These are phyloP conservation scores for Chrysanthemum makinoi DNA, from an alignment of 129 eudicot species.

Conservation along the genomic window DNA sequence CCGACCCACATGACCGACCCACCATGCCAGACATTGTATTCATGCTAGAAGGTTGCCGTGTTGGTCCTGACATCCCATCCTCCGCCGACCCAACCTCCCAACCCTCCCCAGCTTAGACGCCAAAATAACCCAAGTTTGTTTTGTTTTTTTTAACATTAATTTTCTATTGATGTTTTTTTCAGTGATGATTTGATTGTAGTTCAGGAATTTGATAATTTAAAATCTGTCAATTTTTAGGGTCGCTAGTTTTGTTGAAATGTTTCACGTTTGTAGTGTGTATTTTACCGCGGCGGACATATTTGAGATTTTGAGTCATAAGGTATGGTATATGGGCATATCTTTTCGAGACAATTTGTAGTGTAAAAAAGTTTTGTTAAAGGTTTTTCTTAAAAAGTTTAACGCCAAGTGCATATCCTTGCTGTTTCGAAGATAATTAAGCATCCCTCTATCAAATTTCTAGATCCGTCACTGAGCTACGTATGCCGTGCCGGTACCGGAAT, in stretches of 20 bases:
- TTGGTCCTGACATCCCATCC: constrained; percentile 76
- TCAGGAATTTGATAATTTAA: constrained; percentile 22
- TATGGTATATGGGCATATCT: too few species aligned
- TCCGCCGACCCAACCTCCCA: constrained; percentile 87
- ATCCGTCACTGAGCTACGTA: neutral
- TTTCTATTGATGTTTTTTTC: constrained; percentile 35
- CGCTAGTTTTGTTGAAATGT: neutral
- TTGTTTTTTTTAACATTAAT: constrained; percentile 31
- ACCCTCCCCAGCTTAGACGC: constrained; percentile 60
- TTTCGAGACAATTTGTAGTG: too few species aligned
- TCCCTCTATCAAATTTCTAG: too few species aligned
- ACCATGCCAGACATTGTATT: constrained; percentile 79
- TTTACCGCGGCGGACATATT: too few species aligned
- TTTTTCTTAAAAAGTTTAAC: too few species aligned
- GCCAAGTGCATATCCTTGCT: too few species aligned
- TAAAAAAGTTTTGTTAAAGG: too few species aligned
- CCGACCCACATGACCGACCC: constrained; percentile 85
- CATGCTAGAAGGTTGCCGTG: constrained; percentile 97
- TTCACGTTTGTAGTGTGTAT: neutral
- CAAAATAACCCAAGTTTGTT: constrained; percentile 28
- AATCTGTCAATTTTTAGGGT: constrained; percentile 8
- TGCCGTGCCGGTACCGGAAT: constrained; percentile 3
- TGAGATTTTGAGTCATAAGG: too few species aligned
- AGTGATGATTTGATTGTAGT: constrained; percentile 34
- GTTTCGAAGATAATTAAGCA: too few species aligned